These are phyloP conservation scores for Gorgonomyces haynaldii DNA, from an alignment of 192 early-diverging fungal species.

Conservation along the genomic window DNA sequence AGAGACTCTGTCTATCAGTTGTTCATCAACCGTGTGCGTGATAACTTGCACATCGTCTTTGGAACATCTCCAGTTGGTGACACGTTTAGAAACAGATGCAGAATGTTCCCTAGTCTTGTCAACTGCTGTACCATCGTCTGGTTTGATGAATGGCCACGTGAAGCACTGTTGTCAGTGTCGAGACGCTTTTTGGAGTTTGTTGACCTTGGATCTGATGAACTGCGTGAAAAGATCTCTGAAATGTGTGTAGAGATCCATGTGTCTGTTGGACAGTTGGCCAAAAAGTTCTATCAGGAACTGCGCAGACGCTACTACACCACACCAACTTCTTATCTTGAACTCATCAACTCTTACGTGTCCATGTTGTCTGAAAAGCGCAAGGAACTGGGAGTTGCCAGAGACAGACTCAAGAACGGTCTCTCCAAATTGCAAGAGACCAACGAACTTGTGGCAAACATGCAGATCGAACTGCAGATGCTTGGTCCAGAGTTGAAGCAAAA, in stretches of 20 bases:
- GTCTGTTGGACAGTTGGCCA: constrained; percentile 36
- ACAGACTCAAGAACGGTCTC: constrained; percentile 40
- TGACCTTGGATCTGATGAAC: constrained; percentile 43
- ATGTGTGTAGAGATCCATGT: constrained; percentile 54
- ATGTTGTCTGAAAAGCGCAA: constrained; percentile 52
- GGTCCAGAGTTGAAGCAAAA: constrained; percentile 42
- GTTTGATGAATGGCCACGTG: constrained; percentile 53
- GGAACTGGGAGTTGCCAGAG: constrained; percentile 34
- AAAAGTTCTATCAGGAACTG: constrained; percentile 37
- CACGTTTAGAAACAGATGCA: constrained; percentile 41
- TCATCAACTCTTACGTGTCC: constrained; percentile 43
- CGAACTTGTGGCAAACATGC: constrained; percentile 48
- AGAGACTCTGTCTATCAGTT: constrained; percentile 47
- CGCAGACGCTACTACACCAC: constrained; percentile 46
- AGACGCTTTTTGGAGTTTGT: constrained; percentile 45
- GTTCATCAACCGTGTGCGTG: constrained; percentile 47
- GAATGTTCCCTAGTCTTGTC: constrained; percentile 50
- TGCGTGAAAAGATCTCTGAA: constrained; percentile 40
- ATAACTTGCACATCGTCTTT: constrained; percentile 51
- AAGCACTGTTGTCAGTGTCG: constrained; percentile 46
- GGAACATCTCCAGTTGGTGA: constrained; percentile 49
- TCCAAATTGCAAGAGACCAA: constrained; percentile 47
- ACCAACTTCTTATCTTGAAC: constrained; percentile 46
- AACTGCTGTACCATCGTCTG: constrained; percentile 55
- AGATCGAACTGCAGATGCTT: constrained; percentile 42